Evolutionary conservation across 2,329 filamentous ascomycete species (phyloP).

Genomic region (Exophiala aquamarina): DNA sequence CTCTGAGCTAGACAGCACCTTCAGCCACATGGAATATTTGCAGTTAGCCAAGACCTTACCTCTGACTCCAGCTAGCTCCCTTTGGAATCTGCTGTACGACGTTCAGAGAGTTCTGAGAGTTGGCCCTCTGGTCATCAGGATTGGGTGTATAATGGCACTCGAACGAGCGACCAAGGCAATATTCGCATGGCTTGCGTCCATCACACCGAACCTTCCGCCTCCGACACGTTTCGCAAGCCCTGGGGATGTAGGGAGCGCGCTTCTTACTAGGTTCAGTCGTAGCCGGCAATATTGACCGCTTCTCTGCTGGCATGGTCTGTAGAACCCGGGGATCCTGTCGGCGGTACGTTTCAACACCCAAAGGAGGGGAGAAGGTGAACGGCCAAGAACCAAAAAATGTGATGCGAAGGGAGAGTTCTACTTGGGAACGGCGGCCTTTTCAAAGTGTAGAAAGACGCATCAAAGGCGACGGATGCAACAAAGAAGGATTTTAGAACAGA

Average conservation of each 20-base stretch:
- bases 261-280: constrained; percentile 1
- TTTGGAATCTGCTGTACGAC: not conserved
- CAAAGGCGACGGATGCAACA: too few species aligned
- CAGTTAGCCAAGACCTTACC: too few species aligned
- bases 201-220: constrained; percentile 1
- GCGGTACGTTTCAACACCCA: too few species aligned
- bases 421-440: too few species aligned
- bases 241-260: not conserved
- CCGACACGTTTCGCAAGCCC: constrained; percentile 4
- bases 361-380: too few species aligned
- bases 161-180: constrained; percentile 2
- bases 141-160: constrained; percentile 1
- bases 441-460: too few species aligned
- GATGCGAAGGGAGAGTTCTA: too few species aligned
- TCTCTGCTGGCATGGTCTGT: not conserved
- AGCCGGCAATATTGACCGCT: not conserved
- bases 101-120: not conserved
- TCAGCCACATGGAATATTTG: too few species aligned
- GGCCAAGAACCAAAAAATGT: too few species aligned
- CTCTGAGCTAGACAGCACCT: too few species aligned
- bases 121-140: not conserved
- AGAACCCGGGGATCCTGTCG: not conserved
- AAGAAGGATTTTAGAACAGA: too few species aligned
- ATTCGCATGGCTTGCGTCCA: constrained; percentile 1
- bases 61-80: too few species aligned